These are phyloP conservation scores for Talaromyces sp. DNA, from an alignment of 2,329 filamentous ascomycete genomes.

Conservation along the genomic window DNA sequence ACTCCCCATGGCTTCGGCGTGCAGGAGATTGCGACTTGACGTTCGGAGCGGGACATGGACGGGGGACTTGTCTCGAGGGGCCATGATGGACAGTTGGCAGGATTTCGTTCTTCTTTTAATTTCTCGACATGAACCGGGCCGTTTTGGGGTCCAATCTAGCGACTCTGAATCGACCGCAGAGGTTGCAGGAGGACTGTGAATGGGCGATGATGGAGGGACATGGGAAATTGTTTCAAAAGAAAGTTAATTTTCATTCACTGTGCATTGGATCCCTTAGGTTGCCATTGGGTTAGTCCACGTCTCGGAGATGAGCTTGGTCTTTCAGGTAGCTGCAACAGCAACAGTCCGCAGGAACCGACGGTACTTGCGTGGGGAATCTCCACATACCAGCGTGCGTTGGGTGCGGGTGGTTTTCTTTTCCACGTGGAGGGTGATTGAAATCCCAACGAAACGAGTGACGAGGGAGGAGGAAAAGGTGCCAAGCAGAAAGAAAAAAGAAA, in stretches of 20 bases:
- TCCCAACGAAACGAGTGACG: background rate
- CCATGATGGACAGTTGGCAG: background rate
- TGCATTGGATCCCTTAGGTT: background rate
- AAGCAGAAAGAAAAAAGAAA: background rate
- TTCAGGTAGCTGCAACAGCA: background rate
- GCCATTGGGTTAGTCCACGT: background rate
- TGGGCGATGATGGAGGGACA: too few species aligned
- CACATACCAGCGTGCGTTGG: background rate
- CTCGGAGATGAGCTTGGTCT: background rate
- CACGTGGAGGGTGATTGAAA: background rate
- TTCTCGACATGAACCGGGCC: background rate
- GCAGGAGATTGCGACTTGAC: constrained; percentile 18
- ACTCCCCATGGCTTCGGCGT: constrained; percentile 18
- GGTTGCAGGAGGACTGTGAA: too few species aligned
- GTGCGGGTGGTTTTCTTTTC: too few species aligned
- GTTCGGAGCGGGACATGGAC: constrained; percentile 27
- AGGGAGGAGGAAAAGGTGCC: background rate
- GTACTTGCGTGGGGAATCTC: background rate
- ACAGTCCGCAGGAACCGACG: background rate
- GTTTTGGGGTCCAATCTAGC: background rate
- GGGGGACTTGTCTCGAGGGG: background rate
- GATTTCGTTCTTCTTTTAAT: too few species aligned
- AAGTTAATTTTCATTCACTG: too few species aligned
- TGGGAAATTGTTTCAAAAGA: too few species aligned
- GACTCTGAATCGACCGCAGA: background rate